Base-by-base conservation (phyloP, 768 basidiomycete species). In the Megacollybia marginata region DNA sequence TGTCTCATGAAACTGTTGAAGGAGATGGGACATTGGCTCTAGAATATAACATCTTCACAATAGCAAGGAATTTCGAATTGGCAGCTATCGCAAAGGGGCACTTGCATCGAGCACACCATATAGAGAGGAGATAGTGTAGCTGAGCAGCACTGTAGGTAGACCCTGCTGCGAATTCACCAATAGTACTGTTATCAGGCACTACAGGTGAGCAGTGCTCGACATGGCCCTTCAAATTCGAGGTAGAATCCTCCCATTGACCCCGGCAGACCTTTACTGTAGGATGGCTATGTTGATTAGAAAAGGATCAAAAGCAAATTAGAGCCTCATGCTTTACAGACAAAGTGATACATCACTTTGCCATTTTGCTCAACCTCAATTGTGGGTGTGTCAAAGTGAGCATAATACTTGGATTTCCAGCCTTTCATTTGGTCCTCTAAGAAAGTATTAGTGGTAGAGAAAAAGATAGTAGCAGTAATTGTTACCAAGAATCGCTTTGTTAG, bases 81-180 rank as follows among this genome's bases (percentile, higher is more conserved):
- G 49, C 33, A 13, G 55, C 52, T 20, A 56, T 52, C 2, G 15
- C 13, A 48, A 52, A 59, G 6, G 59, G 58, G 11, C 56, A 49
- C 44, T 61, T 51, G 42, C 53, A 48, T 28, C 52, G 33, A 9
- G 56, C 32, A 38, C 45, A 33, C 56, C 59, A 61, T 12, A 55
- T 18, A 2, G 45, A 43, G 1, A 57, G 15, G 5, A 52, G 48
- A 19, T 42, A 43, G 23, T 51, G 54, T 15, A 59, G 44, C 11
- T 2, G 44, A 9, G 51, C 52, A 28, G 23, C 31, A 13, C 36
- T 33, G 48, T 57, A 53, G 2, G 55, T 50, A 8, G 23, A 44
- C 4, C 56, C 56, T 12, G 15, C 5, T 4, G 52, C 55, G 47
- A 42, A 57, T 1, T 16, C 23, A 4, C 35, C 33, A 48, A 55